These are phyloP conservation scores for Botryotinia calthae DNA, from an alignment of 2,329 filamentous ascomycete genomes.

Conservation along the genomic window DNA sequence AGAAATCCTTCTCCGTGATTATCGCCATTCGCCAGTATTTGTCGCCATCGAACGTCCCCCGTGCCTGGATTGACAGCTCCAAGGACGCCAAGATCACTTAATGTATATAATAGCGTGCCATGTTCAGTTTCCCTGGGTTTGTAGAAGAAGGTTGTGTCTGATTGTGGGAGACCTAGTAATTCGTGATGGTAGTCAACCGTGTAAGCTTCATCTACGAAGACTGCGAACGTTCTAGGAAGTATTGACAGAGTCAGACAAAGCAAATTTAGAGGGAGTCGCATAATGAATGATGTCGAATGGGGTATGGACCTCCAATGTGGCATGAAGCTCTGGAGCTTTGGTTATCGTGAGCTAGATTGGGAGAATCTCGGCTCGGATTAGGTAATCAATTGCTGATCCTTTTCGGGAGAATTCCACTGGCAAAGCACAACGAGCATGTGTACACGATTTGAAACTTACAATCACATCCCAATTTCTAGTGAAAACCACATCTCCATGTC, in stretches of 20 bases:
- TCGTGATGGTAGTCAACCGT: conserved; percentile 91
- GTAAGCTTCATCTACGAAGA: conserved; percentile 89
- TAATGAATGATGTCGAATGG: conserved; percentile 20
- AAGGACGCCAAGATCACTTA: conserved; percentile 79
- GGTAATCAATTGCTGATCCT: neutral
- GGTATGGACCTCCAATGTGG: conserved; percentile 15
- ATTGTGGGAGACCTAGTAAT: conserved; percentile 78
- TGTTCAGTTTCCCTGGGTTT: conserved; percentile 76
- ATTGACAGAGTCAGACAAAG: conserved; percentile 36
- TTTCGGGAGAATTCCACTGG: neutral
- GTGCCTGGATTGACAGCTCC: conserved; percentile 88
- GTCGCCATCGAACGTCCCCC: conserved; percentile 83
- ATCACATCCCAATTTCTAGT: neutral
- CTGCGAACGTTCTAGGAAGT: conserved; percentile 48
- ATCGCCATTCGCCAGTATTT: conserved; percentile 58
- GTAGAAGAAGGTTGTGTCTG: conserved; percentile 91
- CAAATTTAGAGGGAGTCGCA: conserved; percentile 36
- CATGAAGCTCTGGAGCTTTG: conserved; percentile 18
- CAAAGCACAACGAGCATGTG: neutral
- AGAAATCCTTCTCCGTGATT: conserved; percentile 46
- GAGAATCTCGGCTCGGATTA: neutral
- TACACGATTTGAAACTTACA: neutral
- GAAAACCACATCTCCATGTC: neutral
- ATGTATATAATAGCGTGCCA: conserved; percentile 85
- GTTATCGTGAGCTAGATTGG: conserved; percentile 16